Evolutionary conservation across 2,329 filamentous ascomycete genomes (phyloP).

Genomic region (Cadophora gregata): DNA sequence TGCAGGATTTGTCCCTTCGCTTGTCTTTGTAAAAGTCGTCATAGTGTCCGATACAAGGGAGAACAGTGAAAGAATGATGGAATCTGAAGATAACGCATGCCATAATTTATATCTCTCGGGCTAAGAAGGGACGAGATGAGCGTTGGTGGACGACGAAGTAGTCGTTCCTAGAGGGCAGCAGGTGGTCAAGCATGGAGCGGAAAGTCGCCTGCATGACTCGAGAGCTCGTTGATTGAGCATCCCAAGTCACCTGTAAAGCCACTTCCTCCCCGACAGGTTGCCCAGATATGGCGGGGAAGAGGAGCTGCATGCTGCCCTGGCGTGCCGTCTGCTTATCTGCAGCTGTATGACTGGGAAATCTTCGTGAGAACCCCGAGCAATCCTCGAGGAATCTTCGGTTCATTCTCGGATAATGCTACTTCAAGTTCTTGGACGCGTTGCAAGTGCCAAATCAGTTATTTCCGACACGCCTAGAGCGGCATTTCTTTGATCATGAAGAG

Average conservation of each 20-base stretch:
- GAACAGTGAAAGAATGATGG: neutral
- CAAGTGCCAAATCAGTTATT: neutral
- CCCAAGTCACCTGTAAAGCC: neutral
- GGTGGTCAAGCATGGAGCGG: neutral
- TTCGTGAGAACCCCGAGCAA: neutral
- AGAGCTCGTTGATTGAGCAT: neutral
- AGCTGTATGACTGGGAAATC: neutral
- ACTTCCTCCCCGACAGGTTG: neutral
- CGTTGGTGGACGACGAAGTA: neutral
- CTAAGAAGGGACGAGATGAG: neutral
- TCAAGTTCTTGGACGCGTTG: neutral
- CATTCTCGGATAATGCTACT: neutral
- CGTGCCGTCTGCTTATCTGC: neutral
- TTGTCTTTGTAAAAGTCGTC: neutral
- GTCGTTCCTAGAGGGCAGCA: too few relatives aligned
- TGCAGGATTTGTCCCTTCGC: neutral
- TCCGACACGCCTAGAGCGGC: neutral
- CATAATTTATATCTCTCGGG: neutral
- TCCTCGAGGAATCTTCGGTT: neutral
- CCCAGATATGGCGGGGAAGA: neutral
- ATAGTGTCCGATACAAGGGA: neutral
- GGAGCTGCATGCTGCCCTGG: neutral
- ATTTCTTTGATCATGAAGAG: neutral
- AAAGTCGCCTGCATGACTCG: neutral
- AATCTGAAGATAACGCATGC: neutral